Percentiles rank a stretch among this genome's conserved stretches.
Conservation (phyloP, 306 rosid genomes). For the Luffa aegyptiaca region DNA sequence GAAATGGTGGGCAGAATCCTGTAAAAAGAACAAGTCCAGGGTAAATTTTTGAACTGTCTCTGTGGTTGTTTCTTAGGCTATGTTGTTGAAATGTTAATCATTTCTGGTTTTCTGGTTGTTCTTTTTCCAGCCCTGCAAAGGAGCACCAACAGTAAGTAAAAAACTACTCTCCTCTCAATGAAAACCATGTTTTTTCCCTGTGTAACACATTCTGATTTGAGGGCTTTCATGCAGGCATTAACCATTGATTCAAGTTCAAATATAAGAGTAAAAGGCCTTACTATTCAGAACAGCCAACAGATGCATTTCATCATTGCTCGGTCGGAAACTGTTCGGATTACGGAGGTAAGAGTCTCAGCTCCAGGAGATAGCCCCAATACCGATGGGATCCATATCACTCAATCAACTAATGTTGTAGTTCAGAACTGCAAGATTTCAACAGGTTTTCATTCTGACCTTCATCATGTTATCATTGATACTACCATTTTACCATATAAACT, state of each 20-base stretch:
- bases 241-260: constrained; percentile 72
- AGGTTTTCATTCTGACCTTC: constrained; percentile 40
- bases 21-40: constrained; percentile 84
- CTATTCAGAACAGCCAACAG: constrained; percentile 87
- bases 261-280: constrained; percentile 51
- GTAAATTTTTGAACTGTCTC: constrained; percentile 24
- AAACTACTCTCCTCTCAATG: constrained; percentile 5
- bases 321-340: constrained; percentile 53
- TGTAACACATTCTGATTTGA: constrained; percentile 6
- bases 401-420: constrained; percentile 74
- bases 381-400: constrained; percentile 86
- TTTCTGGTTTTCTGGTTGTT: background rate
- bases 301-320: constrained; percentile 66
- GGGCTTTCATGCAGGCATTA: constrained; percentile 57
- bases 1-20: constrained; percentile 99
- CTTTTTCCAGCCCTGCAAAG: constrained; percentile 71
- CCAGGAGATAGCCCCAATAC: constrained; percentile 61
- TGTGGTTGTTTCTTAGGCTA: background rate
- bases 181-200: background rate
- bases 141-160: constrained; percentile 82
- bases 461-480: background rate
- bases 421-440: constrained; percentile 70
- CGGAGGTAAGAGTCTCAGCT: constrained; percentile 54
- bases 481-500: background rate
- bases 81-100: background rate